These are phyloP conservation scores for Hericium rajendrae DNA, from an alignment of 768 basidiomycete species.

Conservation along the genomic window DNA sequence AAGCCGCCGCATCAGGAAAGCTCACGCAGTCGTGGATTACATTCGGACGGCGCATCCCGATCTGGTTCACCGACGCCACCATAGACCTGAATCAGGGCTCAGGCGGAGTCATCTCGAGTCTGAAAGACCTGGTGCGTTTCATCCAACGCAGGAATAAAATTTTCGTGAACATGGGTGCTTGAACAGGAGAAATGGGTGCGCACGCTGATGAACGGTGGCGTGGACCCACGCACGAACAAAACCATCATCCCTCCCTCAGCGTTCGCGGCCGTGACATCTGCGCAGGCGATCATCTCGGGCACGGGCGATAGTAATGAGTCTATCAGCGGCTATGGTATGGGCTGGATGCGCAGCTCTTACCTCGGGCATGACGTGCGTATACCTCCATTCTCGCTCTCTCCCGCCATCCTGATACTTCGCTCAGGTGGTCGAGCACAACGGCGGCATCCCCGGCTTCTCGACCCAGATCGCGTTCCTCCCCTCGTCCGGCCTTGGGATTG, in stretches of 20 bases:
- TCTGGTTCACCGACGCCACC: conserved; percentile 19
- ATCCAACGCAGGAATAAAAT: neutral
- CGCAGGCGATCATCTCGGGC: conserved; percentile 7
- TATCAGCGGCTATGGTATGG: conserved; percentile 30
- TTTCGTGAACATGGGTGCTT: neutral
- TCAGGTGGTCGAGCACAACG: neutral
- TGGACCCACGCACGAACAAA: conserved; percentile 19
- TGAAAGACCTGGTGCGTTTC: conserved; percentile 30
- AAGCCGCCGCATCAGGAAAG: conserved; percentile 23
- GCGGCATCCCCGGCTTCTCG: neutral
- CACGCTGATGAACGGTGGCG: conserved; percentile 24
- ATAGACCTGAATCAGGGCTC: conserved; percentile 24
- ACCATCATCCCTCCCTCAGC: conserved; percentile 24
- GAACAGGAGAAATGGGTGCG: conserved; percentile 31
- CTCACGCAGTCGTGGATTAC: conserved; percentile 25
- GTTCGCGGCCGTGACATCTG: conserved; percentile 22
- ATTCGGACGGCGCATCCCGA: conserved; percentile 23
- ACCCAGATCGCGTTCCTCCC: neutral
- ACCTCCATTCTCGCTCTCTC: neutral
- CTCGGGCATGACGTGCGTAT: conserved; percentile 30
- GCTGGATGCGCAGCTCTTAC: conserved; percentile 32
- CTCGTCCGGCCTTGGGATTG: conserved; percentile 1
- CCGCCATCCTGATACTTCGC: neutral
- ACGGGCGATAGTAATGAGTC: conserved; percentile 13
- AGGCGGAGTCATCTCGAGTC: conserved; percentile 34